phyloP scores from a whole-genome alignment of 768 basidiomycete genomes.

The Coprinopsis sp. region DNA sequence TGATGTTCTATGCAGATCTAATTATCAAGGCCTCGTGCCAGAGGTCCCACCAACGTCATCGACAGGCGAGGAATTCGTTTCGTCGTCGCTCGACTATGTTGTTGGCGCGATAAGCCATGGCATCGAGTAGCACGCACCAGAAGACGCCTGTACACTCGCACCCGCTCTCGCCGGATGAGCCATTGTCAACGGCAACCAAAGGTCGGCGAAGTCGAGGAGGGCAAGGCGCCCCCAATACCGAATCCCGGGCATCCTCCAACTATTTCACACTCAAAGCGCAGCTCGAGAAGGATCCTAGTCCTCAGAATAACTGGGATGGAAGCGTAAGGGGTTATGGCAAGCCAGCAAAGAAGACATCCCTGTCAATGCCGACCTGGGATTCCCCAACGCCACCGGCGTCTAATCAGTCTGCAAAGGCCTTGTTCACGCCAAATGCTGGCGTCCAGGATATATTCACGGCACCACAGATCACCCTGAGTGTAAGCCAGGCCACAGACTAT shows the following conservation, averaged over 20 bases:
- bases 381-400: conserved; percentile 11
- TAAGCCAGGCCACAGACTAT: conserved; percentile 23
- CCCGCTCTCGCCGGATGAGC: conserved; percentile 61
- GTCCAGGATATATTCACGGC: not conserved
- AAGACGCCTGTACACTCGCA: conserved; percentile 66
- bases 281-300: conserved; percentile 37
- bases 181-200: conserved; percentile 30
- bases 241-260: conserved; percentile 32
- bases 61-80: too few species aligned
- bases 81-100: too few species aligned
- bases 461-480: not conserved
- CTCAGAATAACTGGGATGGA: conserved; percentile 36
- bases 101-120: conserved; percentile 21
- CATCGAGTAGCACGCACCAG: conserved; percentile 28
- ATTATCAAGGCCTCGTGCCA: too few species aligned
- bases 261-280: conserved; percentile 64
- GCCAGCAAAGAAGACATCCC: conserved; percentile 29
- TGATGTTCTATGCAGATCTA: too few species aligned
- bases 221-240: conserved; percentile 12
- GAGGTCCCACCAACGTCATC: too few species aligned
- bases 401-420: not conserved
- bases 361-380: conserved; percentile 38
- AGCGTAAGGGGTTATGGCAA: conserved; percentile 57
- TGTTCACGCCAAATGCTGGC: not conserved
- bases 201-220: conserved; percentile 45